A percentile compares a stretch with the other conserved stretches of the same genome.
Conservation (phyloP, 352 stramenopile genomes). For the Globisporangium irregulare region DNA sequence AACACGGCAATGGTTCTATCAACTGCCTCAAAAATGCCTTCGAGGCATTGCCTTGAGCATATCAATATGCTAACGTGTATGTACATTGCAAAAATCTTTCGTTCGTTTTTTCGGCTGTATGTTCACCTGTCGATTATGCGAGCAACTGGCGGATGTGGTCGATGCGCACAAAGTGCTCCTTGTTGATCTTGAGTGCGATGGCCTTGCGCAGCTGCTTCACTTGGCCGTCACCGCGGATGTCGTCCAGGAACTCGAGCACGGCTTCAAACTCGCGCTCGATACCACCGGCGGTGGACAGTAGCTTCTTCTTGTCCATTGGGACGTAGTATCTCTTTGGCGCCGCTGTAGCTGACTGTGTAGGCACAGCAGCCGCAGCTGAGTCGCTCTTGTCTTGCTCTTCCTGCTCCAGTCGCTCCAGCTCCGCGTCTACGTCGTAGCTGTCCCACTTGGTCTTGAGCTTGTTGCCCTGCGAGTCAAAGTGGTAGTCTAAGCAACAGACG, state of each 20-base stretch:
- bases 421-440: slow-evolving; percentile 72
- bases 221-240: slow-evolving; percentile 59
- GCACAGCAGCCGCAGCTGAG: neutral
- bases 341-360: neutral
- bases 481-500: slow-evolving; percentile 54
- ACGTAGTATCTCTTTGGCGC: slow-evolving; percentile 8
- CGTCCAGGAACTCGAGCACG: slow-evolving; percentile 73
- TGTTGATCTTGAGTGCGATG: slow-evolving; percentile 61
- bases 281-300: slow-evolving; percentile 35
- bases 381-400: slow-evolving; percentile 28
- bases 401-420: slow-evolving; percentile 64
- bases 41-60: neutral
- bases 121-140: neutral
- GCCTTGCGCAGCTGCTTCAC: slow-evolving; percentile 70
- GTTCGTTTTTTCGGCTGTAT: neutral
- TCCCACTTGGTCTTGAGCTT: slow-evolving; percentile 89
- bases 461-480: slow-evolving; percentile 82
- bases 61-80: neutral
- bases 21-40: neutral
- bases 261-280: slow-evolving; percentile 81
- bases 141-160: slow-evolving; percentile 46
- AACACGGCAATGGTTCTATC: neutral
- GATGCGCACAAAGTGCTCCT: slow-evolving; percentile 64
- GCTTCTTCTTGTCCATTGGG: slow-evolving; percentile 37
- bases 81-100: neutral